Evolutionary conservation across 2,329 filamentous ascomycete species (phyloP), one percentile per base, ranked within the genome.

Genomic region (Diaporthe citri): DNA sequence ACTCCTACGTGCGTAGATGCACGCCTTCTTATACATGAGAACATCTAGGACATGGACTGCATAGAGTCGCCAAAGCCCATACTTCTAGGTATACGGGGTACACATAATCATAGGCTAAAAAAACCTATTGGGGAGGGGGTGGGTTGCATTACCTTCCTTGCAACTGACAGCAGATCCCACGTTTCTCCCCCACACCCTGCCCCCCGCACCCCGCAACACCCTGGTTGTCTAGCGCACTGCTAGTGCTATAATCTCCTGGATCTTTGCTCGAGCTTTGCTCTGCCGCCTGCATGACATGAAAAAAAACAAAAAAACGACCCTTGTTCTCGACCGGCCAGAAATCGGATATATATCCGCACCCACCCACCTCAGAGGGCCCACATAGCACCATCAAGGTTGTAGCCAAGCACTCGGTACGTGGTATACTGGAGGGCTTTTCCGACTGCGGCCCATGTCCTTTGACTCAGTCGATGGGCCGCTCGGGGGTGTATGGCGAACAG

Each of bases 381-480:
- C 31, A 31, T 25, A 28, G 46, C 31, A 22, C 46, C 22, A 7
- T 13, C 34, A 25, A 22, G 22, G 46, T 20, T 6, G 22, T 41
- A 39, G 64, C 64, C 64, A 52, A 67, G 64, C 46, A 51, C 46
- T 52, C 64, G 31, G 36, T 51, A 28, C 7, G 20, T 15, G 22
- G 31, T 28, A 10, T 39, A 12, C n/a, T 25, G n/a, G 31, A 52
- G n/a, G 22, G 4, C 34, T 39, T 52, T 39, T 67, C 46, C 64
- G 64, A n/a, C 34, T 22, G 46, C 64, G 46, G 25, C 64, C 64
- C 46, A 67, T 67, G 46, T 51, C 22, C 31, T n/a, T 52, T 48
- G 64, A 52, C 28, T 52, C 64, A 67, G 64, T 67, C 64, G 15
- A 67, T 34, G 64, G 64, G 46, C 34, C 64, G 12, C 64, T n/a